A percentile compares a stretch with the other conserved stretches of the same genome.
These are phyloP conservation scores for Pelargonium myrrhifolium DNA, from an alignment of 441 rosid species.

Conservation along the genomic window DNA sequence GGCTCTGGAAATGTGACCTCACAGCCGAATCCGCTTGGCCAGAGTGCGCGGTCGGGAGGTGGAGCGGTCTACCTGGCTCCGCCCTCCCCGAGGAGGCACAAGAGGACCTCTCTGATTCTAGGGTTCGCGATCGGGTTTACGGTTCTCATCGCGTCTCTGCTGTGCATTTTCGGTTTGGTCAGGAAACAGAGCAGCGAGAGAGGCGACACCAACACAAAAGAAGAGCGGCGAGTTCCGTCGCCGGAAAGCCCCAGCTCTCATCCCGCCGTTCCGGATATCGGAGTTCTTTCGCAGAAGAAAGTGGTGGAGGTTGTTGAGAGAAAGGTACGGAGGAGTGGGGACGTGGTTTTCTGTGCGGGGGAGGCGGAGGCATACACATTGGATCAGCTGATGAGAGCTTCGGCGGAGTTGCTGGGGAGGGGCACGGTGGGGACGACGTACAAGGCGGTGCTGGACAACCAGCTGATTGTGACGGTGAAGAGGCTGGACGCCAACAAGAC, in stretches of 20 bases:
- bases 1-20: slow-evolving; percentile 29
- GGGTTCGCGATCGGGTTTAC: slow-evolving; percentile 47
- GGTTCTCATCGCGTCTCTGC: slow-evolving; percentile 32
- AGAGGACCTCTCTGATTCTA: slow-evolving; percentile 31
- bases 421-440: slow-evolving; percentile 72
- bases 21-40: slow-evolving; percentile 40
- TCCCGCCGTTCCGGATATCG: not conserved
- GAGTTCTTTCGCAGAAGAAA: slow-evolving; percentile 24
- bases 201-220: slow-evolving; percentile 19
- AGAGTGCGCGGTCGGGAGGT: slow-evolving; percentile 49
- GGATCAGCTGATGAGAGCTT: slow-evolving; percentile 79
- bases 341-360: slow-evolving; percentile 55
- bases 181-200: slow-evolving; percentile 28
- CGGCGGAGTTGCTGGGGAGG: slow-evolving; percentile 80
- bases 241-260: slow-evolving; percentile 17
- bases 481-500: slow-evolving; percentile 63
- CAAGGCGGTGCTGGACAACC: slow-evolving; percentile 66
- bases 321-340: slow-evolving; percentile 37
- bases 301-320: slow-evolving; percentile 23
- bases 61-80: slow-evolving; percentile 35
- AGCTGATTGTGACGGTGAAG: slow-evolving; percentile 63
- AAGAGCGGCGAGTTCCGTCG: slow-evolving; percentile 13
- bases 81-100: slow-evolving; percentile 28
- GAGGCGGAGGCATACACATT: slow-evolving; percentile 51
- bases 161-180: slow-evolving; percentile 31